Evolutionary conservation across 1,284 basidiomycete genomes (phyloP), one percentile per base, ranked within the genome.

Genomic region (Leucocoprinus gongylophorus): DNA sequence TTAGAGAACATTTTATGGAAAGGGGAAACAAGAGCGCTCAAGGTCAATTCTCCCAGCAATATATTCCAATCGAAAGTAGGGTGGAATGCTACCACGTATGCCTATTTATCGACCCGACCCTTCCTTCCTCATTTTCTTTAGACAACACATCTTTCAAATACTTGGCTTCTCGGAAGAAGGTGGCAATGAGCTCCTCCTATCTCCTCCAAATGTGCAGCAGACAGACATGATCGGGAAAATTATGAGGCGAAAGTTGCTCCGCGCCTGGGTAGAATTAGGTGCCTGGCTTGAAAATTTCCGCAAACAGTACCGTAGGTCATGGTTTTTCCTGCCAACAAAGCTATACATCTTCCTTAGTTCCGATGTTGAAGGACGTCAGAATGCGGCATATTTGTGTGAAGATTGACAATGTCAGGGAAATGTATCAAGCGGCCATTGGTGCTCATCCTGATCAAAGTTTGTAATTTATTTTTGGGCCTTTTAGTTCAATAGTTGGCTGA

Each of bases 401-500:
- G 51, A 67, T 81, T 28, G 78, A 84, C 35, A 74, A 69, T 57
- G 81, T 72, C 7, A 71, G 85, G 30, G 86, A 88, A 57, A 75
- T 79, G 71, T 82, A 83, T 63, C 85, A 87, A 62, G 72, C 64
- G 39, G 83, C 73, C 0, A 76, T 89, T 51, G 88, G 87, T 10
- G 84, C 86, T 3, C 85, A 90, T 65, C 76, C 80, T 30, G 80
- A 83, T 54, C 86, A 89, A 64, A 81, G 87, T 88, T 58, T 55
- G 80, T 66, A 12, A 10, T 6, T 38, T 9, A 32, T 48, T 23
- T 48, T 33, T 3, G 51, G 5, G 18, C 1, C 17, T 37, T 40
- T 41, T 41, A 18, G 26, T 40, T 26, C n/a, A 46, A 20, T 49
- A 35, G 47, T 30, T 45, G 40, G 21, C 51, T 56, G 15, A 48